phyloP scores from a whole-genome alignment of 805 yeast species.

The Saturnispora galanensis region DNA sequence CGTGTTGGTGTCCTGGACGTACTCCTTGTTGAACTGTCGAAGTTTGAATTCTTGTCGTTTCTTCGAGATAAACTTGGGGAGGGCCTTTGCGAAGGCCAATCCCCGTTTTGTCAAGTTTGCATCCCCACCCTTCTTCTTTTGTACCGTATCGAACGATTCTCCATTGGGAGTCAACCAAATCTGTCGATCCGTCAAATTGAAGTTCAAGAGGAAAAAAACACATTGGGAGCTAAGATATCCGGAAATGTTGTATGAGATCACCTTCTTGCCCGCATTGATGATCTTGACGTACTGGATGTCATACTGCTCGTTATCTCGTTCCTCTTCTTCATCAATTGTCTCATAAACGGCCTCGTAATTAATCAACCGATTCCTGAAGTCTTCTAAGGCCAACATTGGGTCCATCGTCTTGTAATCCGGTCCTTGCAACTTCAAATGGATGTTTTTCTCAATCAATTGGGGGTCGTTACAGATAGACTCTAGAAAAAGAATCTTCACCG shows the following conservation, averaged over 20 bases:
- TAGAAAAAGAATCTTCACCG: conserved; percentile 32
- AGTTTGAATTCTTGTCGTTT: conserved; percentile 29
- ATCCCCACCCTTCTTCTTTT: conserved; percentile 27
- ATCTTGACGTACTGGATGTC: conserved; percentile 53
- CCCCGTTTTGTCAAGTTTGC: conserved; percentile 23
- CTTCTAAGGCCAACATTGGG: conserved; percentile 65
- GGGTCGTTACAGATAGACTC: conserved; percentile 85
- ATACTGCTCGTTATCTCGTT: conserved; percentile 33
- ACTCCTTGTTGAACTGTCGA: conserved; percentile 25
- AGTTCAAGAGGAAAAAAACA: conserved; percentile 40
- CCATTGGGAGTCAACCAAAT: conserved; percentile 30
- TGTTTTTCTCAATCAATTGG: conserved; percentile 69
- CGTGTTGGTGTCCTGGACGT: conserved; percentile 22
- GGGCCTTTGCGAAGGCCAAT: conserved; percentile 25
- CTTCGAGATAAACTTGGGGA: conserved; percentile 26
- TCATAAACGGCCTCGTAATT: conserved; percentile 89
- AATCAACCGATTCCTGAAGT: conserved; percentile 67
- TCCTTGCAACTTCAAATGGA: conserved; percentile 77
- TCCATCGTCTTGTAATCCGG: conserved; percentile 90
- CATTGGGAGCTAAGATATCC: conserved; percentile 51
- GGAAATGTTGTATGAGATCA: conserved; percentile 45
- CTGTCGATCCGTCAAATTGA: conserved; percentile 28
- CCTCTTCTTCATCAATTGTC: conserved; percentile 61
- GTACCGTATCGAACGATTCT: conserved; percentile 22
- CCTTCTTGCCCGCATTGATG: conserved; percentile 51